phyloP scores from a whole-genome alignment of 2,329 filamentous ascomycete genomes.

The Hortaea werneckii region DNA sequence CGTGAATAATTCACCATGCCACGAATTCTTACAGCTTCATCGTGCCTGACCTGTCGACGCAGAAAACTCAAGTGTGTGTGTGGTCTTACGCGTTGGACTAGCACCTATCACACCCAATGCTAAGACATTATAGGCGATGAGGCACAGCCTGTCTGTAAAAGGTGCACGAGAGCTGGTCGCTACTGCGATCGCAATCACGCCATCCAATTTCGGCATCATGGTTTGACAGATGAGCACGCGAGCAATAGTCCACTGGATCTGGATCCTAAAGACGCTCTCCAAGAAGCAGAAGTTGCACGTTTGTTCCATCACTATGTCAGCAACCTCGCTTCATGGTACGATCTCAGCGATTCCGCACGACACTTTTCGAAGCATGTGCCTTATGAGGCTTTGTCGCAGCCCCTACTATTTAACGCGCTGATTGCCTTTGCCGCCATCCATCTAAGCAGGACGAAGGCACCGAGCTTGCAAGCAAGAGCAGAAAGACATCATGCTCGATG shows the following conservation, averaged over 20 bases:
- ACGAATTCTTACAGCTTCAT: neutral
- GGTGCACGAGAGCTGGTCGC: constrained; percentile 1
- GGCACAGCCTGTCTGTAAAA: constrained; percentile 1
- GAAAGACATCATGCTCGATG: neutral
- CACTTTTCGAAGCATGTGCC: neutral
- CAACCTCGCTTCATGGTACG: neutral
- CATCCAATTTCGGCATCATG: neutral
- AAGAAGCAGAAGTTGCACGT: neutral
- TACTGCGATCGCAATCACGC: constrained; percentile 2
- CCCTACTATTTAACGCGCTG: neutral
- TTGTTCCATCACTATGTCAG: neutral
- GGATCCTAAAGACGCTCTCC: neutral
- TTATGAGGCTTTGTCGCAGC: neutral
- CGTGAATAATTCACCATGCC: neutral
- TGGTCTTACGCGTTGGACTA: neutral
- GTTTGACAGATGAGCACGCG: neutral
- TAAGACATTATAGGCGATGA: constrained; percentile 4
- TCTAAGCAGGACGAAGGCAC: neutral
- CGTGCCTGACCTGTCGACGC: constrained; percentile 5
- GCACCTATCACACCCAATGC: neutral
- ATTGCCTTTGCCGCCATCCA: neutral
- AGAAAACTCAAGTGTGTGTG: constrained; percentile 8
- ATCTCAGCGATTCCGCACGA: neutral
- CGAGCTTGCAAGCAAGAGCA: neutral
- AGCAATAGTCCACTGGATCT: neutral